Evolutionary conservation across 2,329 filamentous ascomycete genomes (phyloP).

Genomic region (Leptodontidium sp.): DNA sequence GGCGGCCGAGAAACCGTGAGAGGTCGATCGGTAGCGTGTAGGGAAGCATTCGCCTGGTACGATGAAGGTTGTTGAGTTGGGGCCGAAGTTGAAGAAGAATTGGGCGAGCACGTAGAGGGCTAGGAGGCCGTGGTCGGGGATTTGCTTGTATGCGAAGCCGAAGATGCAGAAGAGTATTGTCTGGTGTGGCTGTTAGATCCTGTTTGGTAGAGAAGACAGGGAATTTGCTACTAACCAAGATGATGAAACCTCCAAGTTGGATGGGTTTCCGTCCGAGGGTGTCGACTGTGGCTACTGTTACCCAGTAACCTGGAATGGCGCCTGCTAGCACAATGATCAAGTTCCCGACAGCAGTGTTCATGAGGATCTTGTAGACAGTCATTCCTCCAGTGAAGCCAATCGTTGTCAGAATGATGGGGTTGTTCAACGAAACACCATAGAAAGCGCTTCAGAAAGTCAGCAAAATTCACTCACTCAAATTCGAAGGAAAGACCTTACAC

Average conservation of each 20-base stretch:
- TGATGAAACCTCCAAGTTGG: slow-evolving; percentile 68
- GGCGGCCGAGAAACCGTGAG: slow-evolving; percentile 49
- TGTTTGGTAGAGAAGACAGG: background rate
- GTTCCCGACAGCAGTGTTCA: slow-evolving; percentile 76
- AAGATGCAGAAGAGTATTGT: slow-evolving; percentile 69
- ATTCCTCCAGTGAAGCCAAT: slow-evolving; percentile 72
- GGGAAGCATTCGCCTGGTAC: slow-evolving; percentile 50
- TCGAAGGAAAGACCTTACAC: slow-evolving; percentile 24
- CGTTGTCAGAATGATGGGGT: slow-evolving; percentile 72
- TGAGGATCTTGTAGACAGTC: slow-evolving; percentile 73
- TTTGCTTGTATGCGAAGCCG: slow-evolving; percentile 64
- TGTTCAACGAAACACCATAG: slow-evolving; percentile 78
- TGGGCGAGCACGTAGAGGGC: slow-evolving; percentile 70
- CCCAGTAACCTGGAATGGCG: slow-evolving; percentile 83
- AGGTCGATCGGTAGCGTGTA: slow-evolving; percentile 48
- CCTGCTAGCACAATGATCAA: slow-evolving; percentile 81
- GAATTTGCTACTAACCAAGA: slow-evolving; percentile 51
- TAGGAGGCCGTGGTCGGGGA: slow-evolving; percentile 60
- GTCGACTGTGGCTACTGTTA: slow-evolving; percentile 77
- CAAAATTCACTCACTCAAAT: background rate
- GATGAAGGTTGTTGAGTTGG: slow-evolving; percentile 50
- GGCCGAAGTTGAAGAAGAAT: slow-evolving; percentile 71
- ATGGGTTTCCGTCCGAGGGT: slow-evolving; percentile 82
- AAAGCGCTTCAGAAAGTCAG: slow-evolving; percentile 48
- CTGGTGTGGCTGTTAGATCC: background rate